phyloP scores from a whole-genome alignment of 768 basidiomycete genomes.

The Boletus rubescentipes region DNA sequence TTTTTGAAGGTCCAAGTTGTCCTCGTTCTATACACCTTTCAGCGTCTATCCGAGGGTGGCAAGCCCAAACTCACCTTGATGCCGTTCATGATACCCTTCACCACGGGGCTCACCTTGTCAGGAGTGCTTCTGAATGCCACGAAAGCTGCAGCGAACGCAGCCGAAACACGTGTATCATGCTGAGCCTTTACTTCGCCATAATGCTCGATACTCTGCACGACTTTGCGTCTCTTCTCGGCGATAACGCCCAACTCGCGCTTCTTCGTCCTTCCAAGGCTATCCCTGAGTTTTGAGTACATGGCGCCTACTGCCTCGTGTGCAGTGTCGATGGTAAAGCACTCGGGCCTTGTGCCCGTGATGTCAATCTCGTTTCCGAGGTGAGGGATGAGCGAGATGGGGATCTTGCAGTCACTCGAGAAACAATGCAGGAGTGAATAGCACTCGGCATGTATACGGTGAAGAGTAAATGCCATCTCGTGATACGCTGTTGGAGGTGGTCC shows the following conservation, averaged over 20 bases:
- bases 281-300: conserved; percentile 74
- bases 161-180: conserved; percentile 84
- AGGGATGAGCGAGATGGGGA: conserved; percentile 78
- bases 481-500: conserved; percentile 73
- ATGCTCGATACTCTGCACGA: conserved; percentile 70
- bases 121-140: conserved; percentile 85
- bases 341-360: conserved; percentile 59
- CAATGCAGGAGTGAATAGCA: conserved; percentile 78
- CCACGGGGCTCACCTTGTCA: conserved; percentile 92
- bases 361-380: conserved; percentile 76
- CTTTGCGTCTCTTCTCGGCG: conserved; percentile 69
- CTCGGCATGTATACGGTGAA: conserved; percentile 77
- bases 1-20: conserved; percentile 82
- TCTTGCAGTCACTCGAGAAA: conserved; percentile 85
- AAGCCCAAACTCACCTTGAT: conserved; percentile 70
- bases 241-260: conserved; percentile 74
- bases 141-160: conserved; percentile 88
- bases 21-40: conserved; percentile 64
- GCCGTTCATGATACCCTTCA: conserved; percentile 96
- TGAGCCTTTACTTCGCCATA: conserved; percentile 81
- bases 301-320: conserved; percentile 68
- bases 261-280: conserved; percentile 71
- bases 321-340: conserved; percentile 76
- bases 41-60: not conserved
- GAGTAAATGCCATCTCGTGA: conserved; percentile 84